These are phyloP conservation scores for Phytophthora macrochlamydospora DNA, from an alignment of 352 stramenopile genomes.

Conservation along the genomic window DNA sequence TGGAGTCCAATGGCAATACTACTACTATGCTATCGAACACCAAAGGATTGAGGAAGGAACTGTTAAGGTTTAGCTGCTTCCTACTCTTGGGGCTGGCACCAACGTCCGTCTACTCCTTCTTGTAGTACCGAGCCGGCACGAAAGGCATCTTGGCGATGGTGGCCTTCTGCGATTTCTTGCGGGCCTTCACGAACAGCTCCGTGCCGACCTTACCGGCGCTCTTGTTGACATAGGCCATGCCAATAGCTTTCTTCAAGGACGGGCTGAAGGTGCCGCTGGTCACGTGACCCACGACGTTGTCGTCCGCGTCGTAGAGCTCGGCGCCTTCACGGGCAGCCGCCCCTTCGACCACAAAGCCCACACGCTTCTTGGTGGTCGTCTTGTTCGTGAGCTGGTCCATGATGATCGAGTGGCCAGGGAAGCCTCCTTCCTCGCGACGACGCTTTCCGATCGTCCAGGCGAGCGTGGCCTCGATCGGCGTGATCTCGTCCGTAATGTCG, in stretches of 20 bases:
- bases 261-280: slow-evolving; percentile 98
- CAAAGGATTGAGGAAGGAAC: not conserved
- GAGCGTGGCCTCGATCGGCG: slow-evolving; percentile 94
- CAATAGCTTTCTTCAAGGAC: slow-evolving; percentile 95
- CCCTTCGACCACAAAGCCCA: slow-evolving; percentile 96
- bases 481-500: slow-evolving; percentile 96
- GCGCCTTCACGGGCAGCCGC: slow-evolving; percentile 93
- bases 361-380: slow-evolving; percentile 92
- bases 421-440: slow-evolving; percentile 88
- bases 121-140: slow-evolving; percentile 96
- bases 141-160: slow-evolving; percentile 99
- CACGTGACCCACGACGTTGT: slow-evolving; percentile 89
- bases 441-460: slow-evolving; percentile 94
- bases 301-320: slow-evolving; percentile 91
- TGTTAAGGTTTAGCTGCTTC: slow-evolving; percentile 5
- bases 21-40: not conserved
- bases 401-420: slow-evolving; percentile 95
- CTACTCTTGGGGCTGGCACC: slow-evolving; percentile 8
- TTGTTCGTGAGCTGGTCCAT: slow-evolving; percentile 95
- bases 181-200: slow-evolving; percentile 94
- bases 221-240: slow-evolving; percentile 98
- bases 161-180: slow-evolving; percentile 94
- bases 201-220: slow-evolving; percentile 92
- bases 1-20: no score
- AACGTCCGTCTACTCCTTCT: slow-evolving; percentile 56